Conservation (phyloP, 2,329 filamentous ascomycete species). For the Emergomyces pasteurianus region DNA sequence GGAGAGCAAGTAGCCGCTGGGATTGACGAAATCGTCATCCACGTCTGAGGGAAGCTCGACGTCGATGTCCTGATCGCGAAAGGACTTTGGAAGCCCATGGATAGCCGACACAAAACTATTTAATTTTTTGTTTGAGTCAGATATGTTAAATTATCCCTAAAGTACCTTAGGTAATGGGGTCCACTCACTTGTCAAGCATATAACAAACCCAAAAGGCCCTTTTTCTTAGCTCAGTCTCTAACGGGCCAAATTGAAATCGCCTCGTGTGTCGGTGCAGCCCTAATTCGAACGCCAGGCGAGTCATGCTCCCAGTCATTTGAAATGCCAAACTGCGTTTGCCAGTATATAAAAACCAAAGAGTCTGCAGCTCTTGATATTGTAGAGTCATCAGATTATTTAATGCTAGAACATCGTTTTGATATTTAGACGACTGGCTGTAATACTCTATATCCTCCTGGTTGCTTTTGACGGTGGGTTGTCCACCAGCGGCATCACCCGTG, state of each 20-base stretch:
- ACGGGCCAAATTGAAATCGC: constrained; percentile 8
- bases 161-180: not conserved
- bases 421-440: constrained; percentile 7
- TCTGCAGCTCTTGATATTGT: constrained; percentile 8
- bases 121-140: not conserved
- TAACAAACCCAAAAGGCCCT: constrained; percentile 10
- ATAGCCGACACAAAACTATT: constrained; percentile 6
- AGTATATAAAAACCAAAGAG: constrained; percentile 9
- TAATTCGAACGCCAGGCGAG: constrained; percentile 8
- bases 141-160: not conserved
- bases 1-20: constrained; percentile 6
- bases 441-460: constrained; percentile 7
- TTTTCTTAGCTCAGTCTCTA: constrained; percentile 8
- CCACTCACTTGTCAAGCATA: constrained; percentile 6
- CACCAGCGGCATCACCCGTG: not conserved
- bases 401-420: constrained; percentile 4
- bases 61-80: constrained; percentile 9
- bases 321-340: constrained; percentile 9
- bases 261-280: constrained; percentile 9
- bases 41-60: constrained; percentile 7
- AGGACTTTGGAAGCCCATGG: constrained; percentile 8
- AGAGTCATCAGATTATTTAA: constrained; percentile 6
- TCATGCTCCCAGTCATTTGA: constrained; percentile 8
- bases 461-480: constrained; percentile 5
- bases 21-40: constrained; percentile 9